Evolutionary conservation across 2,329 filamentous ascomycete species (phyloP).

Genomic region (Lachnellula cervina): DNA sequence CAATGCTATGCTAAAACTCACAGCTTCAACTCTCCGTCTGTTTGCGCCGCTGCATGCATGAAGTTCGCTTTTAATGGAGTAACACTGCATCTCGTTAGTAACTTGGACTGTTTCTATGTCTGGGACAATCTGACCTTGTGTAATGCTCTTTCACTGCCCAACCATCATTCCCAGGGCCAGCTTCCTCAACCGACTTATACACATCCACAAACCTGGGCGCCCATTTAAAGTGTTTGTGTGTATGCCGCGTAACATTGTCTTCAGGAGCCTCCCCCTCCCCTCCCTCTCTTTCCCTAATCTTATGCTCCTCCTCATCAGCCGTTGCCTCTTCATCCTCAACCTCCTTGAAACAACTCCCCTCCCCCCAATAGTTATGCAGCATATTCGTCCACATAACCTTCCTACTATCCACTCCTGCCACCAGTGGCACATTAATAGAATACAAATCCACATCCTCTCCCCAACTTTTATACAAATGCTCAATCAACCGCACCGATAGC

Average conservation of each 20-base stretch:
- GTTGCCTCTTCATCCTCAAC: conserved; percentile 61
- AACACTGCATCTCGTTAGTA: conserved; percentile 51
- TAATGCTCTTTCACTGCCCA: conserved; percentile 86
- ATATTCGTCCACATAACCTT: conserved; percentile 81
- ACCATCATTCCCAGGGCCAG: conserved; percentile 79
- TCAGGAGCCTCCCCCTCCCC: conserved; percentile 33
- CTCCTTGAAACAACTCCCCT: conserved; percentile 82
- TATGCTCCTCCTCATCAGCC: conserved; percentile 65
- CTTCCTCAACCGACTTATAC: conserved; percentile 77
- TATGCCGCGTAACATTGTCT: conserved; percentile 42
- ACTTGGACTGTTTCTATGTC: conserved; percentile 5
- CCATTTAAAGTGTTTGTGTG: conserved; percentile 93
- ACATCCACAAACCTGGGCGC: conserved; percentile 82
- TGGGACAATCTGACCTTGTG: conserved; percentile 59
- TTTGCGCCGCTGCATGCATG: conserved; percentile 64
- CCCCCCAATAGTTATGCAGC: conserved; percentile 85
- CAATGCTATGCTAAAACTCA: conserved; percentile 54
- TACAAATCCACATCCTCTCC: conserved; percentile 74
- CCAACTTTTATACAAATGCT: conserved; percentile 75
- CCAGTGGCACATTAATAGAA: conserved; percentile 81
- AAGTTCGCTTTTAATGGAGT: conserved; percentile 92
- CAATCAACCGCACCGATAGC: conserved; percentile 71
- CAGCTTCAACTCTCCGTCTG: conserved; percentile 72
- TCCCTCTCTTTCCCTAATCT: conserved; percentile 62
- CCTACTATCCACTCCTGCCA: conserved; percentile 65